Base-by-base conservation (phyloP, 1,284 basidiomycete genomes). In the Ceratorhiza oryzae-sativae region DNA sequence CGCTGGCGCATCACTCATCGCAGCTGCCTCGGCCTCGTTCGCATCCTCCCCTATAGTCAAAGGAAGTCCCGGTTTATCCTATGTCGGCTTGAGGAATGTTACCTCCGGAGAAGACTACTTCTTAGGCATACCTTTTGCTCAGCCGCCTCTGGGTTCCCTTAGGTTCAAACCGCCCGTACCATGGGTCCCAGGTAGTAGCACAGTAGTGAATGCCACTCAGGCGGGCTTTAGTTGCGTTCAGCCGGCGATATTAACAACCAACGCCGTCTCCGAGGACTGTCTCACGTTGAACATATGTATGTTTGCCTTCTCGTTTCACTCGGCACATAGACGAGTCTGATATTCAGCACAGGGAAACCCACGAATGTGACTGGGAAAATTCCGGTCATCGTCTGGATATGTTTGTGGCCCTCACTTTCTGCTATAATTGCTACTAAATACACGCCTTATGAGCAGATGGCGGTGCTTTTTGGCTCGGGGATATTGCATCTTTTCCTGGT, bases 331-430 rank as follows among this genome's bases (percentile, higher is more conserved):
- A 27, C 27, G 15, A 15, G 15, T 27, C 20, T 45, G 9, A 61
- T 27, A 0, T n/a, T 18, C 30, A n/a, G 13, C 8, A n/a, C 32
- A 67, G 63, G 63, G 63, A 67, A 67, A 42, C 63, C 63, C 30
- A 55, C 63, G 34, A 55, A 67, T 27, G 51, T 55, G 6, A 67
- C 23, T 5, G 53, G n/a, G n/a, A 68, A 65, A 42, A 41, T 73
- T 30, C 72, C 72, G 9, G 56, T 73, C n/a, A 60, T 73, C 56
- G 72, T 71, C 48, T 73, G 46, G 39, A 70, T 73, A 61, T 62
- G 68, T 71, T 55, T 30, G 63, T 25, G 18, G 6, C 23, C 8
- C 6, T 39, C 8, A 13, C 6, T 39, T 13, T 6, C 13, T 6
- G 13, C 13, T 13, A 6, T 39, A 39, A 6, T 39, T 6, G 13